These are phyloP conservation scores for Alternaria solani DNA, from an alignment of 2,329 filamentous ascomycete species.

Conservation along the genomic window DNA sequence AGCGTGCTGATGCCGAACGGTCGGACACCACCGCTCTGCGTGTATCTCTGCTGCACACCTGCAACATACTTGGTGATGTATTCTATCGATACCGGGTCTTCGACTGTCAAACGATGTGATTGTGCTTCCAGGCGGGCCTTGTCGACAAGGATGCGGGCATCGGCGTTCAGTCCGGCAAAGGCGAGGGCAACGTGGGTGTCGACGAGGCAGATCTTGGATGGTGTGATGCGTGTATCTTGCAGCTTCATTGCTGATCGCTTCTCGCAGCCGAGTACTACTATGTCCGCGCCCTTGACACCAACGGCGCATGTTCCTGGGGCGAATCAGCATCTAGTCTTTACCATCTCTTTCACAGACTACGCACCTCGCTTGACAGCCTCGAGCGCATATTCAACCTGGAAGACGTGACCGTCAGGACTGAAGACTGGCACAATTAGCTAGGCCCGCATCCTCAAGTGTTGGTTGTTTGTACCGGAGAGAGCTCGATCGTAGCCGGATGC, in stretches of 20 bases:
- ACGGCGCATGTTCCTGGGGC: constrained; percentile 90
- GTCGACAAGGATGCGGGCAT: constrained; percentile 97
- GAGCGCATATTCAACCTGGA: constrained; percentile 99
- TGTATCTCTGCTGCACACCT: constrained; percentile 98
- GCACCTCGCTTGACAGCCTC: constrained; percentile 98
- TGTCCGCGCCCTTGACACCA: constrained; percentile 91
- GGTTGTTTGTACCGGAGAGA: constrained; percentile 80
- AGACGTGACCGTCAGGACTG: constrained; percentile 98
- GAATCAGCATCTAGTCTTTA: constrained; percentile 23
- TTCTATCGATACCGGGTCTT: constrained; percentile 96
- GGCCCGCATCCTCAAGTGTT: constrained; percentile 28
- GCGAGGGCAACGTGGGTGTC: constrained; percentile 96
- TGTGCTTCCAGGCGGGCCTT: constrained; percentile 97
- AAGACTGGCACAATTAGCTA: constrained; percentile 71
- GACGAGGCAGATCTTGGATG: constrained; percentile 96
- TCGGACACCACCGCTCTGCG: constrained; percentile 95
- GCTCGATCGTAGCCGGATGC: constrained; percentile 99
- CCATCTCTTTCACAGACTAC: not conserved
- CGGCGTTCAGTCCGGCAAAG: constrained; percentile 96
- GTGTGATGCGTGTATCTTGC: constrained; percentile 98
- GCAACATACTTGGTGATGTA: constrained; percentile 99
- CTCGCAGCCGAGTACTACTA: constrained; percentile 96
- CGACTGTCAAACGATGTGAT: constrained; percentile 94
- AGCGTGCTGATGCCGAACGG: constrained; percentile 99
- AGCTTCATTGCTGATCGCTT: constrained; percentile 99